Percentiles rank a stretch among this genome's conserved stretches.
These are phyloP conservation scores for Ganoderma leucocontextum DNA, from an alignment of 1,284 basidiomycete species.

Conservation along the genomic window DNA sequence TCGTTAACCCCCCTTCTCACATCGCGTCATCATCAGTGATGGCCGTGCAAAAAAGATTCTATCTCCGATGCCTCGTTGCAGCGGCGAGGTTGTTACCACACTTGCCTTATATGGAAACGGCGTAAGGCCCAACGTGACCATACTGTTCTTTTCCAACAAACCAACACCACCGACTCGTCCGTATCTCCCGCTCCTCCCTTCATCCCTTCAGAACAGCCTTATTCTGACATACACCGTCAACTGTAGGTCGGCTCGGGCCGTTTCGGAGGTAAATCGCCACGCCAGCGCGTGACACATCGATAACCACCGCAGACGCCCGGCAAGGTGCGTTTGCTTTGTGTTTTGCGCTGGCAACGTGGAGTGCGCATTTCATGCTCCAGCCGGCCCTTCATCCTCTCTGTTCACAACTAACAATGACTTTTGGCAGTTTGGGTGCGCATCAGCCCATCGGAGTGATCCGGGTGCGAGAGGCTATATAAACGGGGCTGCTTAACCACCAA, in stretches of 20 bases:
- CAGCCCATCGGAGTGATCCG: slow-evolving; percentile 25
- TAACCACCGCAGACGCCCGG: slow-evolving; percentile 29
- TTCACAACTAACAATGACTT: slow-evolving; percentile 7
- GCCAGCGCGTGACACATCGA: slow-evolving; percentile 23
- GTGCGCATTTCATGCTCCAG: slow-evolving; percentile 16
- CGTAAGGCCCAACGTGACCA: slow-evolving; percentile 22
- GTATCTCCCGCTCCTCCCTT: slow-evolving; percentile 9
- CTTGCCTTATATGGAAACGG: slow-evolving; percentile 23
- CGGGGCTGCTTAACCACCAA: slow-evolving; percentile 22
- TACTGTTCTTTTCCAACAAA: slow-evolving; percentile 27
- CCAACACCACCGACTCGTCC: slow-evolving; percentile 21
- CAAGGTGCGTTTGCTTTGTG: slow-evolving; percentile 20
- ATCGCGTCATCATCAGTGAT: slow-evolving; percentile 20
- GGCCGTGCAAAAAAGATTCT: slow-evolving; percentile 22
- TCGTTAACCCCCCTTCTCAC: slow-evolving; percentile 23
- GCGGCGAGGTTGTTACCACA: slow-evolving; percentile 25
- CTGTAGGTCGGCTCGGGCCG: neutral
- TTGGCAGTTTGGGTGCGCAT: slow-evolving; percentile 12
- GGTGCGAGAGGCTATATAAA: slow-evolving; percentile 17
- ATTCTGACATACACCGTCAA: neutral
- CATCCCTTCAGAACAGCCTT: neutral
- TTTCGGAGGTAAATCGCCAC: neutral
- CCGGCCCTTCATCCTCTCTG: neutral
- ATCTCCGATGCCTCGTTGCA: slow-evolving; percentile 29
- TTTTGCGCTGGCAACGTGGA: slow-evolving; percentile 28